A percentile compares a stretch with the other conserved stretches of the same genome.
These are phyloP conservation scores for Saitozyma sp. DNA, from an alignment of 768 basidiomycete genomes.

Conservation along the genomic window DNA sequence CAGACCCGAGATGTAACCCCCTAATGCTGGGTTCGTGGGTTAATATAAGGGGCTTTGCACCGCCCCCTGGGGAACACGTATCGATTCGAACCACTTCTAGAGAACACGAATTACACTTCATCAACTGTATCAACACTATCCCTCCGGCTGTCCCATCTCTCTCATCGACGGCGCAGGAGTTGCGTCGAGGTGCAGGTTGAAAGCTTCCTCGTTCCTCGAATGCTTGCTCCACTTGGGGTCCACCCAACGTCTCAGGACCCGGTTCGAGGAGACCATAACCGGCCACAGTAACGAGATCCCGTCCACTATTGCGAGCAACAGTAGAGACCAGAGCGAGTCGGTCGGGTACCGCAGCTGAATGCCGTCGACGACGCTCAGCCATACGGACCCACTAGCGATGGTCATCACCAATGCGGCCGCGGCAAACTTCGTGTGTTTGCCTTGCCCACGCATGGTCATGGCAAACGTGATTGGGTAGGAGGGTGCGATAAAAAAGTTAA, in stretches of 20 bases:
- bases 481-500: constrained; percentile 45
- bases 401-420: constrained; percentile 33
- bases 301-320: constrained; percentile 9
- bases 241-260: constrained; percentile 11
- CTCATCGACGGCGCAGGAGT: too few species aligned
- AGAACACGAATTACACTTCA: too few species aligned
- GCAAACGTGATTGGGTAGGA: constrained; percentile 46
- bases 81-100: too few species aligned
- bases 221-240: constrained; percentile 2
- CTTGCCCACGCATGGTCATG: constrained; percentile 40
- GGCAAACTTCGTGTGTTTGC: constrained; percentile 39
- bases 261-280: background rate
- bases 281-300: constrained; percentile 12
- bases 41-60: too few species aligned
- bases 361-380: constrained; percentile 33
- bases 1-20: too few species aligned
- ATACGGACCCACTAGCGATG: constrained; percentile 32
- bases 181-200: too few species aligned
- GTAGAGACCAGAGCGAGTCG: constrained; percentile 4
- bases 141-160: too few species aligned
- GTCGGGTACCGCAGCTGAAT: constrained; percentile 15
- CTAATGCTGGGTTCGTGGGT: too few species aligned
- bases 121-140: too few species aligned
- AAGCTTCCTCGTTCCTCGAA: too few species aligned
- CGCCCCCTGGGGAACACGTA: too few species aligned